Percentiles rank a stretch among this genome's conserved stretches.
Conservation (phyloP, 805 yeast species). For the Wickerhamiella parazyma region DNA sequence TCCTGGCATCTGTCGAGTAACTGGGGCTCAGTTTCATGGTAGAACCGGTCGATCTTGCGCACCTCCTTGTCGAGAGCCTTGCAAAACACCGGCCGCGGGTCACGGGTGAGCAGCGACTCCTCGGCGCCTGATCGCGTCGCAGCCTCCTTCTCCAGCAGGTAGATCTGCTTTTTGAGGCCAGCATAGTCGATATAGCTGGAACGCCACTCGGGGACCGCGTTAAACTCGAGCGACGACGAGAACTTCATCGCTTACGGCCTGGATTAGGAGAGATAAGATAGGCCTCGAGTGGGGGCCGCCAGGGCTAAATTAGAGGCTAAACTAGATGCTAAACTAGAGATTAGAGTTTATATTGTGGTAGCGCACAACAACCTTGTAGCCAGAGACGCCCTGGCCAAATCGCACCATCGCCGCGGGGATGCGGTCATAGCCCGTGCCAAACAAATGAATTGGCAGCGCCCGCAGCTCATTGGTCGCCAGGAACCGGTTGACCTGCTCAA, state of each 20-base stretch:
- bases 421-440: constrained; percentile 18
- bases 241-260: constrained; percentile 58
- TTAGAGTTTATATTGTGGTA: neutral
- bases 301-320: neutral
- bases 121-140: constrained; percentile 13
- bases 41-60: constrained; percentile 63
- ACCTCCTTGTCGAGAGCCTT: constrained; percentile 69
- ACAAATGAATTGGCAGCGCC: constrained; percentile 16
- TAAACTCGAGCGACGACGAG: constrained; percentile 86
- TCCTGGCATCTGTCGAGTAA: constrained; percentile 40
- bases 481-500: constrained; percentile 12
- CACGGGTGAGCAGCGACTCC: constrained; percentile 26
- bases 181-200: constrained; percentile 84
- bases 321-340: neutral
- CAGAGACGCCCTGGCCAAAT: constrained; percentile 18
- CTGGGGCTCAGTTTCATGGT: constrained; percentile 48
- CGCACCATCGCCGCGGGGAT: constrained; percentile 16
- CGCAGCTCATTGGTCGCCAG: constrained; percentile 10
- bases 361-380: constrained; percentile 19
- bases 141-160: constrained; percentile 57
- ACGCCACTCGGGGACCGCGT: constrained; percentile 98
- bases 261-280: neutral
- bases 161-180: constrained; percentile 70
- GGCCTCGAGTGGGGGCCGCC: neutral
- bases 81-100: constrained; percentile 46